phyloP scores from a whole-genome alignment of 2,329 filamentous ascomycete species.

The Aspergillus vadensis region DNA sequence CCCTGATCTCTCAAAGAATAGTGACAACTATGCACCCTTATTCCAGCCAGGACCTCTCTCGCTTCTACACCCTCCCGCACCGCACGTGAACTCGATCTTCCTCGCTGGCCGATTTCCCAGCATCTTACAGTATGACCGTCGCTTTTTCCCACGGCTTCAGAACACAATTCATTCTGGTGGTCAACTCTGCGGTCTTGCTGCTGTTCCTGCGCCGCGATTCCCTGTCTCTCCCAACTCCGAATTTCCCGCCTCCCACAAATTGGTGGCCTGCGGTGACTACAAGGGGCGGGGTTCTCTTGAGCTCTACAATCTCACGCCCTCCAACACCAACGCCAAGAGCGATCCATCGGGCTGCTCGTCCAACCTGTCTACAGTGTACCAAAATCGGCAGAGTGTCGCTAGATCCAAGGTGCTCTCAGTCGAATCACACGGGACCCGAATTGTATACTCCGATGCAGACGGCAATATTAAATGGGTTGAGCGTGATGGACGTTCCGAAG shows the following conservation, averaged over 20 bases:
- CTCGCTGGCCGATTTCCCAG: conserved; percentile 86
- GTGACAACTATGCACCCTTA: conserved; percentile 65
- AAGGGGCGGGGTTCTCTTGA: conserved; percentile 89
- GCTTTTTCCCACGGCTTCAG: conserved; percentile 76
- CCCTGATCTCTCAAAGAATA: conserved; percentile 36
- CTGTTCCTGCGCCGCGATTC: conserved; percentile 59
- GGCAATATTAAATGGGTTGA: conserved; percentile 90
- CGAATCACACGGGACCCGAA: conserved; percentile 74
- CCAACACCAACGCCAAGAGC: conserved; percentile 30
- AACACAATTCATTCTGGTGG: conserved; percentile 83
- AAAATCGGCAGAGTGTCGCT: conserved; percentile 82
- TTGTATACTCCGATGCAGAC: conserved; percentile 81
- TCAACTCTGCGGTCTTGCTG: conserved; percentile 70
- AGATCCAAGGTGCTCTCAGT: conserved; percentile 80
- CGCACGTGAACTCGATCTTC: conserved; percentile 75
- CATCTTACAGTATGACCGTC: conserved; percentile 84
- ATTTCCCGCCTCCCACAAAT: conserved; percentile 60
- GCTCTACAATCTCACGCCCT: conserved; percentile 60
- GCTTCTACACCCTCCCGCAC: conserved; percentile 72
- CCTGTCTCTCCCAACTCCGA: conserved; percentile 43
- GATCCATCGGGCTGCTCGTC: conserved; percentile 31
- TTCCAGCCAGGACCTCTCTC: conserved; percentile 80
- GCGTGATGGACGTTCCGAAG: conserved; percentile 67
- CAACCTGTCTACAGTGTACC: conserved; percentile 48
- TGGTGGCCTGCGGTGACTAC: conserved; percentile 86